Percentiles rank a stretch among this genome's conserved stretches.
phyloP scores from a whole-genome alignment of 78 protist genomes.

The Emiliania huxleyi region DNA sequence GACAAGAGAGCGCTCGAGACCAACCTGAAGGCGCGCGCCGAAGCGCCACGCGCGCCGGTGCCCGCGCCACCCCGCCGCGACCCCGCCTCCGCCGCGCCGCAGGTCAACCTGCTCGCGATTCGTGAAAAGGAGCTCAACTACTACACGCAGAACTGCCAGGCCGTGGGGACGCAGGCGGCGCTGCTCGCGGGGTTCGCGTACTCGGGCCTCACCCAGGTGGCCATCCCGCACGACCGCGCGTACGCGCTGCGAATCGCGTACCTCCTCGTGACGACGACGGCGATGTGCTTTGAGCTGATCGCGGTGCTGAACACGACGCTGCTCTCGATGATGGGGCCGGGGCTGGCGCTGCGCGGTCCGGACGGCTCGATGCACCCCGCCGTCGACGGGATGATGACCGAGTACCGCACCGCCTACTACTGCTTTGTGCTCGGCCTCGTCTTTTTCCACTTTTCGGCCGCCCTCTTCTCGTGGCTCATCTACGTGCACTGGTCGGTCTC shows the following conservation, averaged over 20 bases:
- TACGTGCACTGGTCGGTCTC: not conserved
- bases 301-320: constrained; percentile 16
- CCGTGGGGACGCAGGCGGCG: constrained; percentile 10
- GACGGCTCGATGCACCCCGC: constrained; percentile 4
- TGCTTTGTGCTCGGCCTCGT: not conserved
- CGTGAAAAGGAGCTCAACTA: constrained; percentile 7
- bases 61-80: not conserved
- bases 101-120: not conserved
- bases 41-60: not conserved
- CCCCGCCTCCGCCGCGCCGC: no score
- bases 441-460: not conserved
- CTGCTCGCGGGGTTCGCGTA: constrained; percentile 7
- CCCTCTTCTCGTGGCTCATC: not conserved
- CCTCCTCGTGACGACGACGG: not conserved
- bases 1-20: constrained; percentile 17
- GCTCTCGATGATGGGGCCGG: constrained; percentile 19
- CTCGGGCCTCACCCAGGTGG: constrained; percentile 5
- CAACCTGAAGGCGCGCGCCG: not conserved
- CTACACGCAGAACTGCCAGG: constrained; percentile 10
- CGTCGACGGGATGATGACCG: constrained; percentile 6
- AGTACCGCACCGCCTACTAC: not conserved
- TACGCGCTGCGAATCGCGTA: not conserved
- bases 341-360: constrained; percentile 19
- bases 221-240: not conserved
- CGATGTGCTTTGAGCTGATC: constrained; percentile 4